phyloP scores from a whole-genome alignment of 305 asterid genomes.

The Solanum hybrid region DNA sequence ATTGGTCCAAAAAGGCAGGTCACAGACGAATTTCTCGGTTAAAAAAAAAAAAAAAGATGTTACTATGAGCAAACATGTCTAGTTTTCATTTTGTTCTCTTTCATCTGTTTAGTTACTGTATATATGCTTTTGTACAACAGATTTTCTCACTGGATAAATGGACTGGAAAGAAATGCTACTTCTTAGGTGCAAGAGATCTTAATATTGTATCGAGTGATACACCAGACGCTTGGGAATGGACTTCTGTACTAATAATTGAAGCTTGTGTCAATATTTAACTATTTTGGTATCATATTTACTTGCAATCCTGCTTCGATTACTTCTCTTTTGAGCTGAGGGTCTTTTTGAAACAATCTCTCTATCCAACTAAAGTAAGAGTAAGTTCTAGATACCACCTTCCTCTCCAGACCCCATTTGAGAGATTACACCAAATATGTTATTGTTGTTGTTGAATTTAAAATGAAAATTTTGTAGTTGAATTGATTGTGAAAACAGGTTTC shows the following conservation, averaged over 20 bases:
- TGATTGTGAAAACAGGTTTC: not conserved
- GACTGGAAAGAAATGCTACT: conserved; percentile 24
- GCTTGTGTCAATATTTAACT: not conserved
- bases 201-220: not conserved
- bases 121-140: conserved; percentile 3
- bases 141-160: conserved; percentile 9
- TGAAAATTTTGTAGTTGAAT: too few relatives aligned
- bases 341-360: not conserved
- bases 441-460: not conserved
- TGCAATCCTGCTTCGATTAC: not conserved
- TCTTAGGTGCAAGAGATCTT: conserved; percentile 22
- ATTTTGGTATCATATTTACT: not conserved
- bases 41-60: not conserved
- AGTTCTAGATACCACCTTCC: not conserved
- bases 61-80: not conserved
- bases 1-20: too few relatives aligned
- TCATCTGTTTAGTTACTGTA: not conserved
- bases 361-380: not conserved
- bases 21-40: too few relatives aligned
- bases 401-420: not conserved
- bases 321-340: not conserved
- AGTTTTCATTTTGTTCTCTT: not conserved
- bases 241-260: not conserved
- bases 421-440: not conserved
- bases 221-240: not conserved